Evolutionary conservation across 805 yeast genomes (phyloP).

Genomic region (Blastobotrys americana): DNA sequence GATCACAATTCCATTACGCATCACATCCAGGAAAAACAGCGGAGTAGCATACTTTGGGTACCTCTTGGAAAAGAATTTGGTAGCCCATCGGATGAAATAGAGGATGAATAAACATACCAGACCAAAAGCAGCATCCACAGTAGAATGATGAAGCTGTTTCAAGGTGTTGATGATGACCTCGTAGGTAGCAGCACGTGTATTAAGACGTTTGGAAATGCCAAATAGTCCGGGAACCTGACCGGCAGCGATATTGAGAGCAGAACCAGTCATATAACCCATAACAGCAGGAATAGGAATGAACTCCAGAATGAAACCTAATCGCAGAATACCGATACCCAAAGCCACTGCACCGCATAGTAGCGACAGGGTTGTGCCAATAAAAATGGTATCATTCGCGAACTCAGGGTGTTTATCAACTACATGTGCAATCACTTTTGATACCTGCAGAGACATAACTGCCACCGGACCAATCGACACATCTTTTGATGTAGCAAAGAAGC

Average conservation of each 20-base stretch:
- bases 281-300: constrained; percentile 88
- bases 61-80: constrained; percentile 54
- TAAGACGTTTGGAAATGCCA: constrained; percentile 60
- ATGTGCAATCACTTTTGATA: constrained; percentile 63
- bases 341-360: constrained; percentile 83
- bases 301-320: constrained; percentile 84
- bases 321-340: constrained; percentile 68
- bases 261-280: constrained; percentile 91
- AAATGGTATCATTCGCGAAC: constrained; percentile 44
- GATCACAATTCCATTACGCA: constrained; percentile 76
- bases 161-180: constrained; percentile 61
- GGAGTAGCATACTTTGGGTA: constrained; percentile 49
- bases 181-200: constrained; percentile 68
- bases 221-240: constrained; percentile 85
- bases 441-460: constrained; percentile 88
- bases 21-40: constrained; percentile 65
- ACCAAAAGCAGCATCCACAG: constrained; percentile 85
- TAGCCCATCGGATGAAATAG: constrained; percentile 60
- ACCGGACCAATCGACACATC: constrained; percentile 97
- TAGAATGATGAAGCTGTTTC: constrained; percentile 61
- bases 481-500: constrained; percentile 89
- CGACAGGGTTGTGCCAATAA: constrained; percentile 72
- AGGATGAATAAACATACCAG: constrained; percentile 65
- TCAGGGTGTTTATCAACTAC: constrained; percentile 48
- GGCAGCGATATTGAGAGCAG: constrained; percentile 70